Evolutionary conservation across 2,329 filamentous ascomycete species (phyloP).

Genomic region (Boeremia exigua): DNA sequence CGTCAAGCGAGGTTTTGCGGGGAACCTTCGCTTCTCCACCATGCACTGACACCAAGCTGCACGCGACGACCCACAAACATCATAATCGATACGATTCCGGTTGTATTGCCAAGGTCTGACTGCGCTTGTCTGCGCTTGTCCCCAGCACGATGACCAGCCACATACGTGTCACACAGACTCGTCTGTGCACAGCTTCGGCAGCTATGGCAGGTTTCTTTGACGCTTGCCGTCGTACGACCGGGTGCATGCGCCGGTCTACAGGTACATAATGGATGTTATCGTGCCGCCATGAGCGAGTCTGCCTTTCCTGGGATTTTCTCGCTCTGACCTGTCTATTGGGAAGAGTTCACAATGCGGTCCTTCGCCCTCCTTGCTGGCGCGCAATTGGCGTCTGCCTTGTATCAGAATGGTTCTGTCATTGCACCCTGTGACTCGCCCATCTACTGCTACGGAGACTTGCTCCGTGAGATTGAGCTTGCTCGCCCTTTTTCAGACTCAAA

Average conservation of each 20-base stretch:
- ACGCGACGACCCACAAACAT: constrained; percentile 11
- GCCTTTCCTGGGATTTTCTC: background rate
- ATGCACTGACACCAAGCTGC: constrained; percentile 2
- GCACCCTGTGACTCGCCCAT: constrained; percentile 72
- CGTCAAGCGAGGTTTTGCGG: constrained; percentile 9
- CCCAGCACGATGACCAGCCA: constrained; percentile 23
- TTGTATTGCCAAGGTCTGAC: constrained; percentile 13
- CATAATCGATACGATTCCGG: constrained; percentile 8
- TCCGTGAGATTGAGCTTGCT: constrained; percentile 68
- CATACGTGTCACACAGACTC: constrained; percentile 25
- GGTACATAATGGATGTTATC: constrained; percentile 7
- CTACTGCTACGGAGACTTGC: constrained; percentile 70
- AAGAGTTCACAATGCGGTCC: constrained; percentile 20
- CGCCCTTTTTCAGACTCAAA: constrained; percentile 71
- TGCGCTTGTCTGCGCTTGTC: constrained; percentile 4
- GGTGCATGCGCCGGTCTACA: constrained; percentile 7
- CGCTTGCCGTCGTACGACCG: constrained; percentile 8
- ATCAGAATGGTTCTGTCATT: constrained; percentile 65
- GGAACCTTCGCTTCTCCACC: constrained; percentile 10
- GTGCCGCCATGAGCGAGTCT: background rate
- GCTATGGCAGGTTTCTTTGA: constrained; percentile 26
- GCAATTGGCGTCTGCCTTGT: constrained; percentile 54
- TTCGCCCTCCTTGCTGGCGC: constrained; percentile 23
- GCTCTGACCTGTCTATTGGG: constrained; percentile 4
- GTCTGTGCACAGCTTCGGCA: constrained; percentile 18